These are phyloP conservation scores for Candida stauntonica DNA, from an alignment of 805 yeast species.

Conservation along the genomic window DNA sequence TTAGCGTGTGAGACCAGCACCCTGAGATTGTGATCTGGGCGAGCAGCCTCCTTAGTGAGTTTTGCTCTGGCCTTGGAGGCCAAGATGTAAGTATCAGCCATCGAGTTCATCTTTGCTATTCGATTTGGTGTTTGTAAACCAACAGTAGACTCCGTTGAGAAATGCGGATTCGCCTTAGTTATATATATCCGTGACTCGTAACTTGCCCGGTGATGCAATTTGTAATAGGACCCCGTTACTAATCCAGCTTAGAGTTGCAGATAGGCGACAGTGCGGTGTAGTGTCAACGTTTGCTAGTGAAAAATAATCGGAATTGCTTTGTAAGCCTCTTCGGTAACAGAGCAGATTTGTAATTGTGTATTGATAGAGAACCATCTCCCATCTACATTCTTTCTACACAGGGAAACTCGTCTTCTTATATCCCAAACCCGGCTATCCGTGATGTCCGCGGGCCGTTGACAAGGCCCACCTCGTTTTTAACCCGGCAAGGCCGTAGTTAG, in stretches of 20 bases:
- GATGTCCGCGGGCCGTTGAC: not conserved
- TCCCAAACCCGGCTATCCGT: not conserved
- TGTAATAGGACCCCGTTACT: conserved; percentile 2
- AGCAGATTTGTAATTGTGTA: no score
- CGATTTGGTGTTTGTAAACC: not conserved
- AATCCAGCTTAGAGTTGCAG: conserved; percentile 1
- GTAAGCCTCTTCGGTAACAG: not conserved
- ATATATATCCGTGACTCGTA: no score
- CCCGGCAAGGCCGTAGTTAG: not conserved
- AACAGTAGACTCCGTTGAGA: not conserved
- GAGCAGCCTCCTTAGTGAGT: conserved; percentile 23
- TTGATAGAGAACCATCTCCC: no score
- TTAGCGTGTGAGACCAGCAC: conserved; percentile 27
- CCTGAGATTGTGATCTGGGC: conserved; percentile 24
- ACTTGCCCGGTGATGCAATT: not conserved
- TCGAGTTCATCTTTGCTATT: conserved; percentile 11
- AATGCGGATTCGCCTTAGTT: not conserved
- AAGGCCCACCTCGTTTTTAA: not conserved
- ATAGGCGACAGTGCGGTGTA: conserved; percentile 1
- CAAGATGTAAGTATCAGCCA: conserved; percentile 23
- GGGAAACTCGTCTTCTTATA: no score
- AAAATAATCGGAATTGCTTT: not conserved
- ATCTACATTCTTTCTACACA: no score
- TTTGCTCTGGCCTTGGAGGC: conserved; percentile 26
- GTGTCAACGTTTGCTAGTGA: not conserved